These are phyloP conservation scores for Stagonosporopsis chrysanthemi DNA, from an alignment of 2,329 filamentous ascomycete genomes.

Conservation along the genomic window DNA sequence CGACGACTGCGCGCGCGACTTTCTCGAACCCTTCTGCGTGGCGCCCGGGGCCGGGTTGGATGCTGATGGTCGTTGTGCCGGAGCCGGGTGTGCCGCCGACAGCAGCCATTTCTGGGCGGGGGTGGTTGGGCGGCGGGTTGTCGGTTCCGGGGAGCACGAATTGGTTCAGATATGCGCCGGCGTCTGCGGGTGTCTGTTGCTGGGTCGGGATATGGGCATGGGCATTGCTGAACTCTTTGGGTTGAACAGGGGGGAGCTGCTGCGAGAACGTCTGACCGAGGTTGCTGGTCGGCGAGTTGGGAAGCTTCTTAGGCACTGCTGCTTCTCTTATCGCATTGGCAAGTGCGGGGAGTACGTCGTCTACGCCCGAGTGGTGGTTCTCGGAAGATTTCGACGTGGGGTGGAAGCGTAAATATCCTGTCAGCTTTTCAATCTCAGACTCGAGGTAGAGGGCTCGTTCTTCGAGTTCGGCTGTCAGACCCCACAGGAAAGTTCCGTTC, in stretches of 20 bases:
- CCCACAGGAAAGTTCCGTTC: constrained; percentile 77
- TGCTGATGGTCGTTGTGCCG: constrained; percentile 42
- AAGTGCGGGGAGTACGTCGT: constrained; percentile 47
- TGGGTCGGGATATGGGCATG: constrained; percentile 25
- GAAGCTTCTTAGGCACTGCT: constrained; percentile 39
- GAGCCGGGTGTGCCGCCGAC: constrained; percentile 45
- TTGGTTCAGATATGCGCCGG: constrained; percentile 46
- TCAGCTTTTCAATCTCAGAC: constrained; percentile 49
- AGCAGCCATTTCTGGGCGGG: constrained; percentile 45
- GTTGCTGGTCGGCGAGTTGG: constrained; percentile 33
- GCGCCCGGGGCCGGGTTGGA: constrained; percentile 29
- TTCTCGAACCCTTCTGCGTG: constrained; percentile 34
- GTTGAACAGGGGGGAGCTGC: constrained; percentile 36
- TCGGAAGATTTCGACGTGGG: constrained; percentile 24
- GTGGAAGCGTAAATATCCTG: constrained; percentile 41
- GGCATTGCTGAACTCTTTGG: constrained; percentile 23
- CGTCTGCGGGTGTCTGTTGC: constrained; percentile 45
- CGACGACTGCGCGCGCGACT: constrained; percentile 45
- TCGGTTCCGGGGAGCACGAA: constrained; percentile 48
- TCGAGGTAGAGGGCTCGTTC: constrained; percentile 75
- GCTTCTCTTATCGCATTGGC: constrained; percentile 48
- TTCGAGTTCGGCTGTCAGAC: constrained; percentile 73
- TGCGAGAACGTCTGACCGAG: constrained; percentile 33
- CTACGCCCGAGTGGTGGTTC: constrained; percentile 32
- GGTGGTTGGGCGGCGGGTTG: constrained; percentile 41